phyloP scores from a whole-genome alignment of 2,329 filamentous ascomycete species.

The Ceratocystiopsis brevicomis region DNA sequence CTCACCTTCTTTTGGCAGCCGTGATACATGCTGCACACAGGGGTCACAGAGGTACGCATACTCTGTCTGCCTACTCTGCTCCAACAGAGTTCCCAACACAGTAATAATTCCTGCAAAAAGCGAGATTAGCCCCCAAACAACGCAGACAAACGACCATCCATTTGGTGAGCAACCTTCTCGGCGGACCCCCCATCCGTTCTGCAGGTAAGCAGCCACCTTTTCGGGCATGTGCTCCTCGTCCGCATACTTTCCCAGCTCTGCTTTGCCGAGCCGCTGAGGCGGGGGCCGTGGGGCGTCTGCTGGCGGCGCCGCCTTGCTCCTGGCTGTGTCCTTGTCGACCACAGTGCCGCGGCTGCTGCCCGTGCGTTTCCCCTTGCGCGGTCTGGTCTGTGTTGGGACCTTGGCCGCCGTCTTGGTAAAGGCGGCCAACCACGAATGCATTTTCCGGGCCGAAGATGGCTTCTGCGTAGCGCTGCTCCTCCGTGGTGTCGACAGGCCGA shows the following conservation, averaged over 20 bases:
- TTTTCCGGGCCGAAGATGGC: neutral
- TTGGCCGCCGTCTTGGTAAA: neutral
- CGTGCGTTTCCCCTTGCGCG: neutral
- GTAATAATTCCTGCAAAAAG: conserved; percentile 32
- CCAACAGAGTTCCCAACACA: conserved; percentile 42
- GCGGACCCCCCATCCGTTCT: conserved; percentile 36
- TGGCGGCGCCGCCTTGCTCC: neutral
- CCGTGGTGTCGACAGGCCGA: neutral
- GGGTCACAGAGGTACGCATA: conserved; percentile 67
- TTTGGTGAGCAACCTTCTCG: conserved; percentile 25
- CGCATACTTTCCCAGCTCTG: conserved; percentile 52
- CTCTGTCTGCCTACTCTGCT: conserved; percentile 43
- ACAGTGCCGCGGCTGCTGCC: neutral
- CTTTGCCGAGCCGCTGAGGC: conserved; percentile 21
- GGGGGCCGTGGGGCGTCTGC: neutral
- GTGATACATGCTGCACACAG: conserved; percentile 59
- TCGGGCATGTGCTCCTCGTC: conserved; percentile 57
- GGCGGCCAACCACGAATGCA: neutral
- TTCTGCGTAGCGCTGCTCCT: neutral
- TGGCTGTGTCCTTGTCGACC: neutral
- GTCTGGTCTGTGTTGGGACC: neutral
- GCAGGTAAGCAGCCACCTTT: conserved; percentile 44
- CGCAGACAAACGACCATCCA: conserved; percentile 13
- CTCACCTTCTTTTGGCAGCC: conserved; percentile 53
- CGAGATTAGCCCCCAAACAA: neutral